A percentile compares a stretch with the other conserved stretches of the same genome.
Conservation (phyloP, 495 filamentous ascomycete genomes). For the Lichenothelia convexa region DNA sequence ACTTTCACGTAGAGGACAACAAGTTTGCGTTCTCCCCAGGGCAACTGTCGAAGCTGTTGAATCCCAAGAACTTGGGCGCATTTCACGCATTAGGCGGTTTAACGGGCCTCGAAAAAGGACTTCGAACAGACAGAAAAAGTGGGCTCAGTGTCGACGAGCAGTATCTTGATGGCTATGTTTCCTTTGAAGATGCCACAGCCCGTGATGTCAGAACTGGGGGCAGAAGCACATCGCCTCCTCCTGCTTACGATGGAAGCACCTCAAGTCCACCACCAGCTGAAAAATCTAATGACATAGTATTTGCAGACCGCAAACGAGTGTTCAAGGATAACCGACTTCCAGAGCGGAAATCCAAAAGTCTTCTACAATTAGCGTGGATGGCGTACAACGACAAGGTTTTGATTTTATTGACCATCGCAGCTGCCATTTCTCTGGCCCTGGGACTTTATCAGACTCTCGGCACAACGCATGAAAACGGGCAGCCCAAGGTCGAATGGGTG, state of each 20-base stretch:
- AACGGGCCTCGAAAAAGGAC: constrained; percentile 53
- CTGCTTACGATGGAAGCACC: too few species aligned
- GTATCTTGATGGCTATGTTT: constrained; percentile 39
- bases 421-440: constrained; percentile 64
- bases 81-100: constrained; percentile 68
- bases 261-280: constrained; percentile 14
- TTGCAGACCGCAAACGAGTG: constrained; percentile 45
- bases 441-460: constrained; percentile 51
- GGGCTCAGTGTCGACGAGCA: constrained; percentile 66
- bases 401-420: constrained; percentile 60
- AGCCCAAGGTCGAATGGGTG: constrained; percentile 25
- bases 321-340: constrained; percentile 55
- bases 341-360: constrained; percentile 49
- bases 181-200: constrained; percentile 45
- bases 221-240: constrained; percentile 9
- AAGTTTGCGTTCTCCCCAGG: constrained; percentile 69
- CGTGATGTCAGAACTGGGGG: neutral
- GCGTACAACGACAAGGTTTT: constrained; percentile 73
- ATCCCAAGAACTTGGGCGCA: constrained; percentile 63
- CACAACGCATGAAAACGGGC: constrained; percentile 11
- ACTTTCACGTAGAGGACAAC: constrained; percentile 60
- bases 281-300: constrained; percentile 22
- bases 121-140: constrained; percentile 45
- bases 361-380: constrained; percentile 61
- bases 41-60: constrained; percentile 58